Percentiles rank a stretch among this genome's conserved stretches.
Evolutionary conservation across 345 rosid species (phyloP).

Genomic region (Citrus hindsii): DNA sequence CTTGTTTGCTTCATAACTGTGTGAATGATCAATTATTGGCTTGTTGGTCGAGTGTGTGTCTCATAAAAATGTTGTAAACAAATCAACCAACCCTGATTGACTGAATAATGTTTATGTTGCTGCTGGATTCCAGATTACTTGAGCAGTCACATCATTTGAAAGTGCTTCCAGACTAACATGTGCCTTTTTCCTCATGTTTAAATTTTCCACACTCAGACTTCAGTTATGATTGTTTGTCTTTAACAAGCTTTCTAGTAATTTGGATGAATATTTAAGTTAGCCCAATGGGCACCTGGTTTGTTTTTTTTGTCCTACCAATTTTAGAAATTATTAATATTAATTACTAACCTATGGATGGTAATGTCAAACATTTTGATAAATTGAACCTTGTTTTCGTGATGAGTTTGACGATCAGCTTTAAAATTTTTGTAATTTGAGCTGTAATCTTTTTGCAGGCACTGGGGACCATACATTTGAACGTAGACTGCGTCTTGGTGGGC

Average conservation of each 20-base stretch:
- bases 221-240: background rate
- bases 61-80: background rate
- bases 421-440: background rate
- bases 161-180: background rate
- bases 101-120: background rate
- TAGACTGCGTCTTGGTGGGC: constrained; percentile 91
- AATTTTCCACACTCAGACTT: background rate
- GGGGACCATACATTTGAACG: constrained; percentile 92
- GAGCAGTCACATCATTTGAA: background rate
- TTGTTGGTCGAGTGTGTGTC: background rate
- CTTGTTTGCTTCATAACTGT: background rate
- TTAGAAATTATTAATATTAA: background rate
- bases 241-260: background rate
- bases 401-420: background rate
- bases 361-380: background rate
- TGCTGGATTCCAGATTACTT: background rate
- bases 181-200: background rate
- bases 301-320: no score
- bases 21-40: background rate
- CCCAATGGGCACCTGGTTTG: background rate
- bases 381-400: background rate
- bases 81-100: background rate
- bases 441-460: constrained; percentile 57
- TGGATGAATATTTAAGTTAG: background rate
- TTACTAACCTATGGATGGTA: background rate